phyloP scores from a whole-genome alignment of 495 filamentous ascomycete species.

The Neurospora hispaniola region DNA sequence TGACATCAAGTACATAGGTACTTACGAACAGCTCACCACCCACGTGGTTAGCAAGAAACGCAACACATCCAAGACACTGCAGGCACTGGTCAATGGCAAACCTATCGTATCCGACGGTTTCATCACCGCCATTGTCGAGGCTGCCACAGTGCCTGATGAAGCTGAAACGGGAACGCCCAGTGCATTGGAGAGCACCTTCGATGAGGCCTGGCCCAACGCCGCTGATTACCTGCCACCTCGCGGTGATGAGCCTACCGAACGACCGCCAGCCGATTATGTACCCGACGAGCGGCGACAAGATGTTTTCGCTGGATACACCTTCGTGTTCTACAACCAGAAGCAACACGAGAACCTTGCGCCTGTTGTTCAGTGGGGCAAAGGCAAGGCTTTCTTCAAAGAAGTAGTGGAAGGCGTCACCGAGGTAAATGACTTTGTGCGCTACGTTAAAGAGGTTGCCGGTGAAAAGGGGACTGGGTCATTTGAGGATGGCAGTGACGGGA shows the following conservation, averaged over 20 bases:
- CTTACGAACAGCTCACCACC: slow-evolving; percentile 66
- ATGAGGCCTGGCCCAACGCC: slow-evolving; percentile 68
- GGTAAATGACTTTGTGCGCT: slow-evolving; percentile 65
- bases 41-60: slow-evolving; percentile 84
- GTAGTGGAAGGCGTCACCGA: slow-evolving; percentile 55
- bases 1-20: slow-evolving; percentile 73
- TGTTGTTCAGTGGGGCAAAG: slow-evolving; percentile 66
- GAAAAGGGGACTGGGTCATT: slow-evolving; percentile 56
- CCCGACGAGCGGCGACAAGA: slow-evolving; percentile 55
- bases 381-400: slow-evolving; percentile 64
- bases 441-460: slow-evolving; percentile 63
- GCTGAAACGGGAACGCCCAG: slow-evolving; percentile 47
- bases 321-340: slow-evolving; percentile 70
- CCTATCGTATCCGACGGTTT: slow-evolving; percentile 71
- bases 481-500: slow-evolving; percentile 49
- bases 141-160: slow-evolving; percentile 47
- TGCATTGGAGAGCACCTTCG: slow-evolving; percentile 74
- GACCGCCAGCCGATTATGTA: slow-evolving; percentile 51
- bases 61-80: slow-evolving; percentile 76
- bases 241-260: slow-evolving; percentile 59
- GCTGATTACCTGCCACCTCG: slow-evolving; percentile 59
- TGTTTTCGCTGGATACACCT: slow-evolving; percentile 79
- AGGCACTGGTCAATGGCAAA: slow-evolving; percentile 77
- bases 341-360: slow-evolving; percentile 70
- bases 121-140: slow-evolving; percentile 54